Percentiles rank a stretch among this genome's conserved stretches.
phyloP scores from a whole-genome alignment of 2,329 filamentous ascomycete genomes.

The Aspergillus sp. region DNA sequence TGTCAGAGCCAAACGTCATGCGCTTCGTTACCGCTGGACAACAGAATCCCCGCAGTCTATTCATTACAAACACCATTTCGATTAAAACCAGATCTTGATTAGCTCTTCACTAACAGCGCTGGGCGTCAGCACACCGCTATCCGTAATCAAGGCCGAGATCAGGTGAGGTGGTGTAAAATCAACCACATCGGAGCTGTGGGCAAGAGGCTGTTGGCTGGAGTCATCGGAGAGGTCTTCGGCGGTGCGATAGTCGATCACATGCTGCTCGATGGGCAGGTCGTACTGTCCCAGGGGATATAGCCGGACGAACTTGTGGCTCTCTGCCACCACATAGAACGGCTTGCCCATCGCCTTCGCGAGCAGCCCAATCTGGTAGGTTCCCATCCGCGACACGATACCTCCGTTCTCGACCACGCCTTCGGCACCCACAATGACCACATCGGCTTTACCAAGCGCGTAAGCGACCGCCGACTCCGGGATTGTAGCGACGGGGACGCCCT shows the following conservation, averaged over 20 bases:
- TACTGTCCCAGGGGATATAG: slow-evolving; percentile 80
- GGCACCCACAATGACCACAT: slow-evolving; percentile 64
- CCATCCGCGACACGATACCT: slow-evolving; percentile 84
- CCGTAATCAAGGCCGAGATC: slow-evolving; percentile 65
- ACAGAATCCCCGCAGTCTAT: not conserved
- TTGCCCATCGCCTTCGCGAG: slow-evolving; percentile 71
- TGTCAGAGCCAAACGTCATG: not conserved
- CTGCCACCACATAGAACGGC: slow-evolving; percentile 86
- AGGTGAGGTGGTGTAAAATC: slow-evolving; percentile 58
- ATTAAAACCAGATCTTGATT: slow-evolving; percentile 55
- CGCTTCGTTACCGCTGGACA: not conserved
- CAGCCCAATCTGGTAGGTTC: slow-evolving; percentile 80
- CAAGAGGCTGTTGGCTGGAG: slow-evolving; percentile 43
- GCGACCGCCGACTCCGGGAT: slow-evolving; percentile 75
- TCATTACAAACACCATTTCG: not conserved
- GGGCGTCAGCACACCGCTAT: slow-evolving; percentile 62
- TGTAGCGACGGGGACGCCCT: slow-evolving; percentile 78
- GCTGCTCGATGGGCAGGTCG: slow-evolving; percentile 77
- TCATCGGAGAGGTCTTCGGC: slow-evolving; percentile 49
- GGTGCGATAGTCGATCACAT: slow-evolving; percentile 70
- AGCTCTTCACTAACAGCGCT: slow-evolving; percentile 66
- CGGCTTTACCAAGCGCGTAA: slow-evolving; percentile 73
- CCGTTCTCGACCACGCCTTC: slow-evolving; percentile 94
- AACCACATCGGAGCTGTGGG: slow-evolving; percentile 37
- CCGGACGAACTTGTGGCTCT: slow-evolving; percentile 95